Base-by-base conservation (phyloP, 164 flowering plant genomes). In the Saururus chinensis region DNA sequence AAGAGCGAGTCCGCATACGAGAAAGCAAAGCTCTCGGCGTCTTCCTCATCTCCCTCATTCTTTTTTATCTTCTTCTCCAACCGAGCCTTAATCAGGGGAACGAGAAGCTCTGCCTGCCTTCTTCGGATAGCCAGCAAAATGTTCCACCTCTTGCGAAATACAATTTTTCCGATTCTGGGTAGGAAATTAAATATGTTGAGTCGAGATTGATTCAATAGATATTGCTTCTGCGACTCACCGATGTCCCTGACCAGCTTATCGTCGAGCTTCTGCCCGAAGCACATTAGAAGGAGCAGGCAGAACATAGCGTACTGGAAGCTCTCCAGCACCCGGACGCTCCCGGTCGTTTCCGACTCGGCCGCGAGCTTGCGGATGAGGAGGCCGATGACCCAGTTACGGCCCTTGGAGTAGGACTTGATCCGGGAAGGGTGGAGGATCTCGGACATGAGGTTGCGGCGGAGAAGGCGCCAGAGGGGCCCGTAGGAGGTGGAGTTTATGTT, bases 381-480 rank as follows among this genome's bases (percentile, higher is more conserved):
- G 37, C 37, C 37, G 37, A 30, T 2, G 37, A 30, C 37, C 37
- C 37, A 30, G 37, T 54, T 54, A 12, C 57, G 57, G 1, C 3
- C 25, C 57, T 54, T 12, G 1, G 19, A 40, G 53, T 23, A 77
- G 71, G 55, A 81, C 61, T 20, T 30, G 4, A 30, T 6, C 37
- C 37, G 37, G 4, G 37, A 30, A 6, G 37, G 37, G 37, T 30
- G 37, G 37, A 30, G 37, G 37, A 74, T 65, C 60, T 79, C 71
- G 1, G 75, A 25, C 13, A 72, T 58, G 53, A 79, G 73, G 51
- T 80, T 80, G 1, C 79, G 77, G 25, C 83, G 75, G n/a, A 80
- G 67, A 26, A 66, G 52, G 1, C 81, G 77, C 83, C 83, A 80
- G 2, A 56, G 59, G 0, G 80, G 75, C 19, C 84, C 82, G 51